Evolutionary conservation across 2,329 filamentous ascomycete genomes (phyloP).

Genomic region (Amauroascus niger): DNA sequence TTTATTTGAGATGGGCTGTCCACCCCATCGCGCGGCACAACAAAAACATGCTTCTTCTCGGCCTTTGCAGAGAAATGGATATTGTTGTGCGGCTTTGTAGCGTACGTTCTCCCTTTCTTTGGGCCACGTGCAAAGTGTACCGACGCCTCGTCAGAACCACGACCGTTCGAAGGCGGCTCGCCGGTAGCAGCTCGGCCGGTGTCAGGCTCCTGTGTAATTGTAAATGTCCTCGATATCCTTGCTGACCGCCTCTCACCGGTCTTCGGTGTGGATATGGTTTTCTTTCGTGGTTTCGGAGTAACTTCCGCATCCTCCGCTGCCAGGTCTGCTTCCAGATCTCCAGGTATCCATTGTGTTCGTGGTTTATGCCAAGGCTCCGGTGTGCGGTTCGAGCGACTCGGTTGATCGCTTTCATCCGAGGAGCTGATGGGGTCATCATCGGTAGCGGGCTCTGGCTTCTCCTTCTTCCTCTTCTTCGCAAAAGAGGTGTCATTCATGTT

Average conservation of each 20-base stretch:
- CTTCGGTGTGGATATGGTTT: background rate
- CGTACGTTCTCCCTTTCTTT: background rate
- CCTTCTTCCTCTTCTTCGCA: slow-evolving; percentile 10
- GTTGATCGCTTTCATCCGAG: slow-evolving; percentile 23
- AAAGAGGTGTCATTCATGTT: background rate
- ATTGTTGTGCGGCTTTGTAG: background rate
- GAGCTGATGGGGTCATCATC: slow-evolving; percentile 31
- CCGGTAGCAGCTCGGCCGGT: background rate
- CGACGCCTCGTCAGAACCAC: background rate
- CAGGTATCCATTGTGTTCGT: background rate
- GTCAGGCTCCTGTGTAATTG: background rate
- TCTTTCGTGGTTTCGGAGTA: slow-evolving; percentile 2
- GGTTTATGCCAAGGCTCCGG: slow-evolving; percentile 6
- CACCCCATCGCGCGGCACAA: background rate
- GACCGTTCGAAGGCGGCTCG: background rate
- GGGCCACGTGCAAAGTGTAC: background rate
- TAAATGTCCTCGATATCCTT: background rate
- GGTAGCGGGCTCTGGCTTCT: slow-evolving; percentile 22
- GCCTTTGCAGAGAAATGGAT: background rate
- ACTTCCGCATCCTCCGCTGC: background rate
- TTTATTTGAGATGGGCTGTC: background rate
- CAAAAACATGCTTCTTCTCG: slow-evolving; percentile 3
- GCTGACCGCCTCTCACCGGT: background rate
- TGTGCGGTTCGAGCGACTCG: slow-evolving; percentile 7
- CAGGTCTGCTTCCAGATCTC: slow-evolving; percentile 1